A percentile compares a stretch with the other conserved stretches of the same genome.
phyloP scores from a whole-genome alignment of 2,329 filamentous ascomycete species.

The Colletotrichum somersetense region DNA sequence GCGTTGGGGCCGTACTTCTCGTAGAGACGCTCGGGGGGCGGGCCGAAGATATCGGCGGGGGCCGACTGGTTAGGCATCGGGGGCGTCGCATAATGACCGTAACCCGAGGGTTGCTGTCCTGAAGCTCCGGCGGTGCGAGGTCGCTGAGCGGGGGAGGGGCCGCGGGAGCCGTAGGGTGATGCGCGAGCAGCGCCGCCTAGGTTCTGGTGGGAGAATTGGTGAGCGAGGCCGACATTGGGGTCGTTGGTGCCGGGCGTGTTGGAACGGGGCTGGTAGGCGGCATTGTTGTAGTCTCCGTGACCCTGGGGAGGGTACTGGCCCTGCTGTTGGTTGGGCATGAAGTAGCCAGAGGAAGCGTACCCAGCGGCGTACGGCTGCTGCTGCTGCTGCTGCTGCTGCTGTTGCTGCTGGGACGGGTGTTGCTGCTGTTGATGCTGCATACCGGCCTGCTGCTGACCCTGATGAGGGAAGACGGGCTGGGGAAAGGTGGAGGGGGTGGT shows the following conservation, averaged over 20 bases:
- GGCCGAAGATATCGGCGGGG: constrained; percentile 79
- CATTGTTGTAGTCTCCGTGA: constrained; percentile 59
- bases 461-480: constrained; percentile 78
- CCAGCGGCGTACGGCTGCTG: constrained; percentile 62
- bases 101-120: constrained; percentile 69
- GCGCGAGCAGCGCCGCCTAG: constrained; percentile 79
- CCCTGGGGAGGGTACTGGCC: constrained; percentile 55
- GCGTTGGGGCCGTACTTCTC: constrained; percentile 78
- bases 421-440: constrained; percentile 48
- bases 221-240: constrained; percentile 89
- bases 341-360: constrained; percentile 67
- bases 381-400: constrained; percentile 49
- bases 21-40: constrained; percentile 86
- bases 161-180: constrained; percentile 77
- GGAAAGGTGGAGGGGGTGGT: constrained; percentile 97
- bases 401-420: constrained; percentile 51
- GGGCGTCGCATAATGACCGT: constrained; percentile 76
- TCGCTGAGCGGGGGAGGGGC: constrained; percentile 77
- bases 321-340: constrained; percentile 71
- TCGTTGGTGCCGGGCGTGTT: constrained; percentile 77
- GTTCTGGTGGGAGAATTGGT: constrained; percentile 98
- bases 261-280: constrained; percentile 64
- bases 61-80: constrained; percentile 72
- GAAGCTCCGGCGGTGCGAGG: constrained; percentile 85
- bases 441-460: constrained; percentile 48